Percentiles rank a stretch among this genome's conserved stretches.
Evolutionary conservation across 495 filamentous ascomycete genomes (phyloP).

Genomic region (Sphaerosporella brunnea): DNA sequence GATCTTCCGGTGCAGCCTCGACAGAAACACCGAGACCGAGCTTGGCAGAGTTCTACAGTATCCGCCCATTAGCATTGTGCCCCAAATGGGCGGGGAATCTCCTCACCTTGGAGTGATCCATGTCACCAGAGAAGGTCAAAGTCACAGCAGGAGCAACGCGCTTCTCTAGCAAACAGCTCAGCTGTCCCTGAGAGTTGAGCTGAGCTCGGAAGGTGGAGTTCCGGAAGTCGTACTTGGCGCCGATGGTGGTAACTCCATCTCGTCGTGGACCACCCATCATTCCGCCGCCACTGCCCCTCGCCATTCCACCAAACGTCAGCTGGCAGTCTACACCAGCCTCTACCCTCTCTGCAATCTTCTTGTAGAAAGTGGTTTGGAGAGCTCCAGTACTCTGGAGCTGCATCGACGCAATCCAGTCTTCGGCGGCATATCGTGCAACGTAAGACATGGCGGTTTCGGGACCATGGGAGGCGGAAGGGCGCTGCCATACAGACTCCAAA

Average conservation of each 20-base stretch:
- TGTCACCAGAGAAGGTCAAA: conserved; percentile 89
- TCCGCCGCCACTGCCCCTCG: conserved; percentile 34
- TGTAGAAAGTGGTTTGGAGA: conserved; percentile 88
- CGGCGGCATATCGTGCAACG: conserved; percentile 68
- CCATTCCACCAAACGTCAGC: conserved; percentile 51
- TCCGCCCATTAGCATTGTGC: conserved; percentile 1
- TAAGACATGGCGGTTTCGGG: conserved; percentile 79
- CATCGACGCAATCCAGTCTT: conserved; percentile 78
- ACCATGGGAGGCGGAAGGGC: conserved; percentile 51
- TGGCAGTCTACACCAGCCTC: conserved; percentile 93
- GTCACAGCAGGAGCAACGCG: conserved; percentile 73
- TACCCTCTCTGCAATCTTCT: conserved; percentile 78
- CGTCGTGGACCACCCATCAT: conserved; percentile 58
- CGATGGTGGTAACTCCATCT: conserved; percentile 77
- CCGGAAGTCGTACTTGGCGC: conserved; percentile 96
- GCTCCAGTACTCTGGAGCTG: conserved; percentile 71
- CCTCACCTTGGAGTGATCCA: conserved; percentile 87
- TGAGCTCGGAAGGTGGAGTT: conserved; percentile 87
- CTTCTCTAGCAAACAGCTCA: conserved; percentile 89
- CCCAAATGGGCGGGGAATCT: background rate
- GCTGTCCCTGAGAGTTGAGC: conserved; percentile 82
- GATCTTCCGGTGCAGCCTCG: conserved; percentile 71
- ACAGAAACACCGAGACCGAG: conserved; percentile 87
- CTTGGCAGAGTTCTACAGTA: conserved; percentile 71
- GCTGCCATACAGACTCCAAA: conserved; percentile 86